phyloP scores from a whole-genome alignment of 768 basidiomycete species.

The Collybiopsis confluens region DNA sequence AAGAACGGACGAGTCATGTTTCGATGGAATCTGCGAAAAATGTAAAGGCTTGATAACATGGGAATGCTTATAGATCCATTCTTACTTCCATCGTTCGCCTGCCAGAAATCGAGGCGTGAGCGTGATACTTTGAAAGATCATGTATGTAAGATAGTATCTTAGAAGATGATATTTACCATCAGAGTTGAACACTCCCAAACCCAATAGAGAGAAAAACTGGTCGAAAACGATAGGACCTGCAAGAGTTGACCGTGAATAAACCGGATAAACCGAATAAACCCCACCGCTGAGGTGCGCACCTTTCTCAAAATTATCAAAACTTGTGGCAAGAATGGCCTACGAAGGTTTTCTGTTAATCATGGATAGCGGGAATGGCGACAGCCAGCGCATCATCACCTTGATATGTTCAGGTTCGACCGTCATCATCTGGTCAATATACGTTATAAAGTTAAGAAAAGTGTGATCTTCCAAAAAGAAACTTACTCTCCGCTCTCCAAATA shows the following conservation, averaged over 20 bases:
- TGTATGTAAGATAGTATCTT: background rate
- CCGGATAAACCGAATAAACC: no score
- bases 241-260: background rate
- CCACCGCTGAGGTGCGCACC: constrained; percentile 19
- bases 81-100: constrained; percentile 59
- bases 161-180: background rate
- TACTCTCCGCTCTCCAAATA: constrained; percentile 6
- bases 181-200: constrained; percentile 53
- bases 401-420: constrained; percentile 21
- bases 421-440: constrained; percentile 9
- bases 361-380: background rate
- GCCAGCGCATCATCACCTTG: constrained; percentile 15
- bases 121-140: background rate
- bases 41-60: background rate
- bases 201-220: constrained; percentile 32
- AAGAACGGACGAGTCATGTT: constrained; percentile 62
- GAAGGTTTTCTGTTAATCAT: background rate
- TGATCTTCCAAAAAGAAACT: background rate
- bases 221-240: constrained; percentile 16
- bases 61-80: background rate
- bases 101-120: background rate
- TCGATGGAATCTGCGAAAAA: constrained; percentile 45
- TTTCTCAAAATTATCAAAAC: constrained; percentile 34
- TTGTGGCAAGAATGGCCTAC: constrained; percentile 30
- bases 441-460: background rate